Conservation (phyloP, 257 asterid genomes). For the Apocynum venetum region DNA sequence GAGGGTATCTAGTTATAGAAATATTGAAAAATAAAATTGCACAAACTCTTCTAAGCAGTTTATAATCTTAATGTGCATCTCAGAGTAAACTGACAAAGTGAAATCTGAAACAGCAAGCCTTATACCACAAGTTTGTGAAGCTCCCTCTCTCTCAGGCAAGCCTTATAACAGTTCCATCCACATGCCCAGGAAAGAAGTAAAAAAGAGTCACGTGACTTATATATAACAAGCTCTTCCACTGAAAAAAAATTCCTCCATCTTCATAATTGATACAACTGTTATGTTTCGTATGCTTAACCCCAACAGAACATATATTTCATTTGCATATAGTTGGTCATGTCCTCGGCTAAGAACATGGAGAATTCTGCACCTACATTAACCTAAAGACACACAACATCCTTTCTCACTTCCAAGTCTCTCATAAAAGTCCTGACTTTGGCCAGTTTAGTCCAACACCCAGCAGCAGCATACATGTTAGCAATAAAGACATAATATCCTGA, state of each 20-base stretch:
- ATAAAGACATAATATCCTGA: slow-evolving; percentile 78
- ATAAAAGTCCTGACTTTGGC: slow-evolving; percentile 60
- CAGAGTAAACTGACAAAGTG: background rate
- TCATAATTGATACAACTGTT: slow-evolving; percentile 33
- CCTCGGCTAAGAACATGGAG: slow-evolving; percentile 61
- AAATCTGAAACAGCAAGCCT: background rate
- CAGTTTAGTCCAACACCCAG: slow-evolving; percentile 69
- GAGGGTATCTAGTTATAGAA: background rate
- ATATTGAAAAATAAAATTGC: background rate
- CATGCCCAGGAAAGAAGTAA: background rate
- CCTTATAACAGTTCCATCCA: background rate
- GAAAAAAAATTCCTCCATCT: slow-evolving; percentile 35
- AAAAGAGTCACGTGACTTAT: background rate
- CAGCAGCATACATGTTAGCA: slow-evolving; percentile 84
- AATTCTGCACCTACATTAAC: slow-evolving; percentile 66
- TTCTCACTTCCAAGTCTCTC: slow-evolving; percentile 78
- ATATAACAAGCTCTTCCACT: slow-evolving; percentile 11
- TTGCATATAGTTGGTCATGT: slow-evolving; percentile 38
- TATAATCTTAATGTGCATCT: background rate
- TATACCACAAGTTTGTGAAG: background rate
- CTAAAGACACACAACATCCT: slow-evolving; percentile 82
- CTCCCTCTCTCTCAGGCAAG: background rate
- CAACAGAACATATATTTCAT: slow-evolving; percentile 45
- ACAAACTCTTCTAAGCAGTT: background rate
- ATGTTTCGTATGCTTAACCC: slow-evolving; percentile 55